A percentile compares a stretch with the other conserved stretches of the same genome.
phyloP scores from a whole-genome alignment of 2,329 filamentous ascomycete genomes.

The Reticulascus tulasneorum region DNA sequence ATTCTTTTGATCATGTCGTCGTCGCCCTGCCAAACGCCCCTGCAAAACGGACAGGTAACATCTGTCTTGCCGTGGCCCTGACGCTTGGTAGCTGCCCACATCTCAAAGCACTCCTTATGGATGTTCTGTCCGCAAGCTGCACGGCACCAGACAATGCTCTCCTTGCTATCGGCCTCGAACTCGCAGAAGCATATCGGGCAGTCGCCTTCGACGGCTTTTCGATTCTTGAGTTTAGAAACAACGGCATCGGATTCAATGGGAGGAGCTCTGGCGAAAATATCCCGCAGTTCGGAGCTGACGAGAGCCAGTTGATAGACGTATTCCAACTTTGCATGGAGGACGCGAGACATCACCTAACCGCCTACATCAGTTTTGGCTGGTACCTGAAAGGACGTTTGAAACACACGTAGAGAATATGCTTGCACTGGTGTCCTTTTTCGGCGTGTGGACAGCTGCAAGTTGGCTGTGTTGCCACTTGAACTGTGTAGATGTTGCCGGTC shows the following conservation, averaged over 20 bases:
- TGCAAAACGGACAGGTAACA: slow-evolving; percentile 59
- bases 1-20: slow-evolving; percentile 39
- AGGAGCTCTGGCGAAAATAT: slow-evolving; percentile 54
- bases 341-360: slow-evolving; percentile 54
- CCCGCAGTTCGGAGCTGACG: slow-evolving; percentile 52
- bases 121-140: slow-evolving; percentile 53
- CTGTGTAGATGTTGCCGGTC: slow-evolving; percentile 62
- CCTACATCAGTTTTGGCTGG: too few species aligned
- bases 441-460: slow-evolving; percentile 55
- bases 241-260: slow-evolving; percentile 34
- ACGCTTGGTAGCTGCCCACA: slow-evolving; percentile 48
- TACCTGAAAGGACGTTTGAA: neutral
- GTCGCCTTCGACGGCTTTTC: slow-evolving; percentile 48
- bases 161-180: slow-evolving; percentile 30
- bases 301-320: slow-evolving; percentile 61
- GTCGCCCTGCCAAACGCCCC: slow-evolving; percentile 51
- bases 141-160: slow-evolving; percentile 46
- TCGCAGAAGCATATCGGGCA: slow-evolving; percentile 56
- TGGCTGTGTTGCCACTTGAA: slow-evolving; percentile 48
- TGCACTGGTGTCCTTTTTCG: slow-evolving; percentile 54
- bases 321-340: slow-evolving; percentile 53
- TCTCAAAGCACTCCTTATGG: slow-evolving; percentile 49
- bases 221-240: slow-evolving; percentile 36
- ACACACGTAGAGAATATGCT: slow-evolving; percentile 58
- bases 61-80: slow-evolving; percentile 20